Conservation (phyloP, 2,329 filamentous ascomycete species). For the Fusarium nanum region DNA sequence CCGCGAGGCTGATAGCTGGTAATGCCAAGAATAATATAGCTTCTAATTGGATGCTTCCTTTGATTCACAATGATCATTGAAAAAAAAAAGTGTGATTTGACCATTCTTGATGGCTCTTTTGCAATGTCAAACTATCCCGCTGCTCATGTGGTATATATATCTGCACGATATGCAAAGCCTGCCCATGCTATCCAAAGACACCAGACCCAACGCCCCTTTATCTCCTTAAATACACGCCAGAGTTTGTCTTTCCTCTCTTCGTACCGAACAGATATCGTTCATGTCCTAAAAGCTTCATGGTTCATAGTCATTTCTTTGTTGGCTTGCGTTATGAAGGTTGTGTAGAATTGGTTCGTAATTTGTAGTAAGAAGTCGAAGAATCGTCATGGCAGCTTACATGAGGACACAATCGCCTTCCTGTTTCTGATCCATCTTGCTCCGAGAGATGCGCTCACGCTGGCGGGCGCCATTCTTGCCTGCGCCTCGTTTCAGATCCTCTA, state of each 20-base stretch:
- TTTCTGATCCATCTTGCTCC: conserved; percentile 83
- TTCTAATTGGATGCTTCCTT: neutral
- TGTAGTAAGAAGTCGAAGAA: neutral
- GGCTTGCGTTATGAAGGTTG: neutral
- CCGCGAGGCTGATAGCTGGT: neutral
- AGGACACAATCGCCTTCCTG: conserved; percentile 89
- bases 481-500: conserved; percentile 86
- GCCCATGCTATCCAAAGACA: conserved; percentile 23
- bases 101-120: neutral
- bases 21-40: neutral
- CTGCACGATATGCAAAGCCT: conserved; percentile 13
- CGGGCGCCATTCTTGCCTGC: conserved; percentile 77
- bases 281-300: neutral
- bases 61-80: neutral
- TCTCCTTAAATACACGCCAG: conserved; percentile 4
- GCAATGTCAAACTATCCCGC: neutral
- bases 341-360: conserved; percentile 4
- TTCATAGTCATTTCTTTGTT: conserved; percentile 1
- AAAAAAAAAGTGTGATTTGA: neutral
- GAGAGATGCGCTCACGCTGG: conserved; percentile 80
- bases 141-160: conserved; percentile 20
- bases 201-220: conserved; percentile 25
- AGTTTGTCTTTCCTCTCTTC: neutral
- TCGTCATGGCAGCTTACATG: conserved; percentile 69
- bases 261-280: neutral